Evolutionary conservation across 164 flowering plant species (phyloP).

Genomic region (Kingdonia uniflora): DNA sequence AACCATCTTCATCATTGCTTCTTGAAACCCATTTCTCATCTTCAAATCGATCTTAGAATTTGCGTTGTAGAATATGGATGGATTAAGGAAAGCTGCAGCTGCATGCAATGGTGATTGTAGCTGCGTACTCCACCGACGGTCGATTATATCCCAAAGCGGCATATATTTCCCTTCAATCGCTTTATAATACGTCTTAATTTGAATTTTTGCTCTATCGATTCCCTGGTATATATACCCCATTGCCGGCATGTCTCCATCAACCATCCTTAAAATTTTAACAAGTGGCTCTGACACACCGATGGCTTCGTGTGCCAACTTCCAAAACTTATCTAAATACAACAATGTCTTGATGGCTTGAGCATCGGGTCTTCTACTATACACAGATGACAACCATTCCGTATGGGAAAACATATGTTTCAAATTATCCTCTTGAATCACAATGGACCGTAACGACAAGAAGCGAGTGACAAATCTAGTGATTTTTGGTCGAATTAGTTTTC

Average conservation of each 20-base stretch:
- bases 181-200: constrained; percentile 45
- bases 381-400: constrained; percentile 45
- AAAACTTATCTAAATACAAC: constrained; percentile 41
- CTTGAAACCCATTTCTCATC: constrained; percentile 65
- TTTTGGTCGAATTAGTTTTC: constrained; percentile 42
- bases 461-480: constrained; percentile 35
- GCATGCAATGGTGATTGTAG: constrained; percentile 49
- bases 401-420: constrained; percentile 58
- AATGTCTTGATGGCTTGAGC: constrained; percentile 37
- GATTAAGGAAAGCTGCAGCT: constrained; percentile 65
- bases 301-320: constrained; percentile 49
- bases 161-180: constrained; percentile 42
- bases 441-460: constrained; percentile 41
- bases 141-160: constrained; percentile 62
- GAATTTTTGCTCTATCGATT: constrained; percentile 52
- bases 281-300: constrained; percentile 52
- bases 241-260: constrained; percentile 68
- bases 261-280: constrained; percentile 44
- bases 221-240: constrained; percentile 71
- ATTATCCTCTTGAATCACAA: constrained; percentile 46
- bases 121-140: constrained; percentile 52
- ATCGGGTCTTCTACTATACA: constrained; percentile 32
- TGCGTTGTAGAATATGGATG: constrained; percentile 46
- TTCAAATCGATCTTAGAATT: constrained; percentile 40
- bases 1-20: constrained; percentile 53